Conservation (phyloP, 2,329 filamentous ascomycete genomes). For the Neocucurbitaria cava region DNA sequence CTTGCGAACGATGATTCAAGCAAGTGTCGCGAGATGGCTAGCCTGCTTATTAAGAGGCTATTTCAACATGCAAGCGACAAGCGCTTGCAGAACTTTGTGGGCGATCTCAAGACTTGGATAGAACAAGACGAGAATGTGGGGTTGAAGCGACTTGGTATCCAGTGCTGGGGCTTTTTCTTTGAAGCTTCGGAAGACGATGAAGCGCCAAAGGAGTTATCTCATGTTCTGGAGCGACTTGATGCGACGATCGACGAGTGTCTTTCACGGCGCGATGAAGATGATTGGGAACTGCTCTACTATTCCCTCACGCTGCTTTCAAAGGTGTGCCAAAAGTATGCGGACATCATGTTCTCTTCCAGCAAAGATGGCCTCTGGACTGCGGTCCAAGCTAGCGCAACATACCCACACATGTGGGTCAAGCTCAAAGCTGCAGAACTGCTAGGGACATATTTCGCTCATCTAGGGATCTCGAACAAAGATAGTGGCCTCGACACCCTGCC, state of each 20-base stretch:
- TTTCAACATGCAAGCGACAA: constrained; percentile 81
- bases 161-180: constrained; percentile 84
- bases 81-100: constrained; percentile 72
- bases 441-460: constrained; percentile 79
- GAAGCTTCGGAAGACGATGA: constrained; percentile 63
- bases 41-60: constrained; percentile 78
- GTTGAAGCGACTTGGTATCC: constrained; percentile 75
- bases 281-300: constrained; percentile 77
- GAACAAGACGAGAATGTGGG: constrained; percentile 74
- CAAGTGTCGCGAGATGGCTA: constrained; percentile 83
- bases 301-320: constrained; percentile 73
- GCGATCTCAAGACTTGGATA: constrained; percentile 76
- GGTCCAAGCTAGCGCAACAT: constrained; percentile 72
- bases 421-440: constrained; percentile 76
- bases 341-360: constrained; percentile 66
- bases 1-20: constrained; percentile 88
- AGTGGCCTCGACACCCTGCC: constrained; percentile 63
- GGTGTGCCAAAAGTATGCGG: constrained; percentile 71
- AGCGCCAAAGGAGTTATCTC: constrained; percentile 69
- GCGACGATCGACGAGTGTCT: constrained; percentile 61
- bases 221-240: constrained; percentile 60
- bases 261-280: constrained; percentile 60
- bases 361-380: constrained; percentile 73
- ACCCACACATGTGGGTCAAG: constrained; percentile 77
- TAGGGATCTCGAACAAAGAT: constrained; percentile 69